These are phyloP conservation scores for Limonium bicolor DNA, from an alignment of 148 eudicot genomes.

Conservation along the genomic window DNA sequence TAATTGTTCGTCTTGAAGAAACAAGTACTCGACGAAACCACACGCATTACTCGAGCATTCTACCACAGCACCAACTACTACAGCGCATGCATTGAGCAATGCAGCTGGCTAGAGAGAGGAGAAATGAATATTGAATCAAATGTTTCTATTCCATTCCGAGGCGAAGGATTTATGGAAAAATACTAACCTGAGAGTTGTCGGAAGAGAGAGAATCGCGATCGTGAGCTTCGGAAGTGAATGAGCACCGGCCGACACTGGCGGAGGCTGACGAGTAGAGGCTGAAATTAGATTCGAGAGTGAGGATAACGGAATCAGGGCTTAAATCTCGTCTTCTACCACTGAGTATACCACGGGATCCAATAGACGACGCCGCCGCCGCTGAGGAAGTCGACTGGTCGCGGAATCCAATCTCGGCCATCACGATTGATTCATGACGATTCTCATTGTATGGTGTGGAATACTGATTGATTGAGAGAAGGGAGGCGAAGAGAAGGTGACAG, in stretches of 20 bases:
- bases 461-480: too few relatives aligned
- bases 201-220: conserved; percentile 41
- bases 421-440: too few relatives aligned
- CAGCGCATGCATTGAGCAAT: too few relatives aligned
- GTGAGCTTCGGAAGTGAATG: conserved; percentile 42
- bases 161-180: neutral
- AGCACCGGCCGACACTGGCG: conserved; percentile 52
- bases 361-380: too few relatives aligned
- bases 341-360: too few relatives aligned
- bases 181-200: conserved; percentile 21
- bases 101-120: too few relatives aligned
- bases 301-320: conserved; percentile 67
- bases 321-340: conserved; percentile 22
- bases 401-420: too few relatives aligned
- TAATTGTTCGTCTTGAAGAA: neutral
- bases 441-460: too few relatives aligned
- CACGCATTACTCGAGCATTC: neutral
- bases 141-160: neutral
- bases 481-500: too few relatives aligned
- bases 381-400: too few relatives aligned
- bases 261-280: conserved; percentile 69
- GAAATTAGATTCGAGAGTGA: conserved; percentile 32
- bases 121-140: neutral
- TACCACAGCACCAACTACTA: too few relatives aligned
- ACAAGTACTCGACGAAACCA: neutral